Evolutionary conservation across 805 yeast species (phyloP).

Genomic region (Metschnikowia proteae): DNA sequence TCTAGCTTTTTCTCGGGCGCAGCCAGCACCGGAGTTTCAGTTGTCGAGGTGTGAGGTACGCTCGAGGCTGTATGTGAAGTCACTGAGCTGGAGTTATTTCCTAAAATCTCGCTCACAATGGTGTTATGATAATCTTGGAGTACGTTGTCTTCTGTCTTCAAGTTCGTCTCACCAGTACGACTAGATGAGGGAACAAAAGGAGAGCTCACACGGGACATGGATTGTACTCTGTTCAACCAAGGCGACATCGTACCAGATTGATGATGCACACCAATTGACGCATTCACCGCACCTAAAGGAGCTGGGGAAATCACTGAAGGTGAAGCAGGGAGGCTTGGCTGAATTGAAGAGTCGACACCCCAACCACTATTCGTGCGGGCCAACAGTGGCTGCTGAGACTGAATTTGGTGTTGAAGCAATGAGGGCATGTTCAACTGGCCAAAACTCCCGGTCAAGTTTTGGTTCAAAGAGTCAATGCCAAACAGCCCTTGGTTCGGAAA

Average conservation of each 20-base stretch:
- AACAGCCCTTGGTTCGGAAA: slow-evolving; percentile 24
- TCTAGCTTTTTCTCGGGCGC: not conserved
- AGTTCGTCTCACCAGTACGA: slow-evolving; percentile 7
- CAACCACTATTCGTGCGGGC: slow-evolving; percentile 37
- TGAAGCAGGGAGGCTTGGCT: slow-evolving; percentile 26
- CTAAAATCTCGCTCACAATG: slow-evolving; percentile 40
- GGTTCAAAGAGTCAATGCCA: slow-evolving; percentile 24
- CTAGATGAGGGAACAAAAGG: slow-evolving; percentile 33
- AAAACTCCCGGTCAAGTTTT: slow-evolving; percentile 9
- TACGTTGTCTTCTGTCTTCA: slow-evolving; percentile 24
- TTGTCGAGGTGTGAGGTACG: not conserved
- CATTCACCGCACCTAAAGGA: slow-evolving; percentile 14
- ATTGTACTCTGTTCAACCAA: slow-evolving; percentile 34
- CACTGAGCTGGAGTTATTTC: not conserved
- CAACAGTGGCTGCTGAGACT: slow-evolving; percentile 27
- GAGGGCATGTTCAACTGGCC: slow-evolving; percentile 30
- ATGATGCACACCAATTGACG: slow-evolving; percentile 12
- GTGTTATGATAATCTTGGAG: slow-evolving; percentile 37
- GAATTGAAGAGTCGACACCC: slow-evolving; percentile 32
- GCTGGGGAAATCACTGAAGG: slow-evolving; percentile 24
- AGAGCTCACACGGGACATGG: slow-evolving; percentile 36
- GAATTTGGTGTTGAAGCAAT: slow-evolving; percentile 31
- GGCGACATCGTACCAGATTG: slow-evolving; percentile 43
- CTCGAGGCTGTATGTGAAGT: not conserved
- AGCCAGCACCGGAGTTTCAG: not conserved